A percentile compares a stretch with the other conserved stretches of the same genome.
Conservation (phyloP, 305 asterid species). For the Solanum hybrid region DNA sequence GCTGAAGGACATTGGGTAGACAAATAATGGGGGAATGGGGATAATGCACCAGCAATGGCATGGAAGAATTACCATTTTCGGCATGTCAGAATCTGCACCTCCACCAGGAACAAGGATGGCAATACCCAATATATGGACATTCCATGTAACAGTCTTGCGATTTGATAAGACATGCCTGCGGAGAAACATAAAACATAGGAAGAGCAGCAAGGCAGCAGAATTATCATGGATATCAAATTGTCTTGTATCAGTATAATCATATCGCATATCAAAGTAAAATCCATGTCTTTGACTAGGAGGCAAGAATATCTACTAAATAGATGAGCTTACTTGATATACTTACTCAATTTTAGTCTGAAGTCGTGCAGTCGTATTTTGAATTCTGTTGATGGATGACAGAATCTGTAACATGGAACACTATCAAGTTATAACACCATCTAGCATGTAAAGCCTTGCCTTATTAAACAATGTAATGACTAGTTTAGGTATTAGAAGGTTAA, state of each 20-base stretch:
- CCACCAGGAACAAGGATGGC: slow-evolving; percentile 47
- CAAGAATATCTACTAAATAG: neutral
- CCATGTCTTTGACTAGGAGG: neutral
- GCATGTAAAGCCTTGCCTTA: neutral
- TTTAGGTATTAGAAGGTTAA: neutral
- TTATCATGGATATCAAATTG: neutral
- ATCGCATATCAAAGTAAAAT: neutral
- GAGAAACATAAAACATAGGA: slow-evolving; percentile 15
- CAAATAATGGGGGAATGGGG: neutral
- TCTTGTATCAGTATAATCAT: neutral
- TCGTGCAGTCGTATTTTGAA: slow-evolving; percentile 51
- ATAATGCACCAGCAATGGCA: slow-evolving; percentile 2
- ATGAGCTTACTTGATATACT: slow-evolving; percentile 14
- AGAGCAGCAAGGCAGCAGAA: neutral
- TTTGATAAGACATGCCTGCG: slow-evolving; percentile 67
- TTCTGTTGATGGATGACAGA: slow-evolving; percentile 59
- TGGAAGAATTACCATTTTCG: slow-evolving; percentile 38
- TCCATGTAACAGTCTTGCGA: slow-evolving; percentile 66
- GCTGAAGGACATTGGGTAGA: neutral
- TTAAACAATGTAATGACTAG: neutral
- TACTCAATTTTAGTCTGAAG: slow-evolving; percentile 76
- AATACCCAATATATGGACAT: slow-evolving; percentile 36
- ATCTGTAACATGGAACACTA: slow-evolving; percentile 42
- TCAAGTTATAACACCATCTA: neutral
- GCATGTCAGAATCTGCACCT: slow-evolving; percentile 28